Conservation (phyloP, 108 stramenopile species). For the Cylindrotheca fusiformis region DNA sequence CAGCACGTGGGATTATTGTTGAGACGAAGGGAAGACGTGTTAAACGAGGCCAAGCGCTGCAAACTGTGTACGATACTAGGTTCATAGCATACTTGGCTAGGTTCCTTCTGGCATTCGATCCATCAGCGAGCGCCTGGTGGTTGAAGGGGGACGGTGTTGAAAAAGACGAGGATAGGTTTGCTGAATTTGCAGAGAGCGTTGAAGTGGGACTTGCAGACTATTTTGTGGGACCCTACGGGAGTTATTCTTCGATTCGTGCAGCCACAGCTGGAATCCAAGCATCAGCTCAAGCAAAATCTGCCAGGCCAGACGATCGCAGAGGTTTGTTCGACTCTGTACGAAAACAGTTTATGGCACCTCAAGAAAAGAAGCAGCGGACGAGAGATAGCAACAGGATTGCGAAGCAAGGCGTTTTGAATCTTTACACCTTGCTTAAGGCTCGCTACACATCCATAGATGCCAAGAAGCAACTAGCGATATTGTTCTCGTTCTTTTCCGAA, state of each 20-base stretch:
- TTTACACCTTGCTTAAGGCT: slow-evolving; percentile 77
- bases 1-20: slow-evolving; percentile 49
- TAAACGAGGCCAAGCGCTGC: slow-evolving; percentile 48
- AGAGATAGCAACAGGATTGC: slow-evolving; percentile 29
- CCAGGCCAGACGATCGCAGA: not conserved
- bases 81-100: slow-evolving; percentile 82
- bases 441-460: slow-evolving; percentile 70
- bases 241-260: slow-evolving; percentile 65
- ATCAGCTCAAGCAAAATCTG: slow-evolving; percentile 22
- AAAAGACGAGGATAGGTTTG: slow-evolving; percentile 41
- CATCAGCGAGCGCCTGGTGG: slow-evolving; percentile 77
- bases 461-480: slow-evolving; percentile 83
- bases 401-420: slow-evolving; percentile 75
- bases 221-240: slow-evolving; percentile 84
- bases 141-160: slow-evolving; percentile 16
- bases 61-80: slow-evolving; percentile 74
- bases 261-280: slow-evolving; percentile 71
- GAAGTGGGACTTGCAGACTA: slow-evolving; percentile 85
- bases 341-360: slow-evolving; percentile 4
- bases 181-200: slow-evolving; percentile 83
- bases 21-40: slow-evolving; percentile 9
- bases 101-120: slow-evolving; percentile 83
- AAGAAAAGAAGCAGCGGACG: slow-evolving; percentile 11
- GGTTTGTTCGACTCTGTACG: slow-evolving; percentile 1
- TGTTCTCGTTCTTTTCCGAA: slow-evolving; percentile 80